Conservation (phyloP, 345 rosid genomes). For the Syzygium jambos region DNA sequence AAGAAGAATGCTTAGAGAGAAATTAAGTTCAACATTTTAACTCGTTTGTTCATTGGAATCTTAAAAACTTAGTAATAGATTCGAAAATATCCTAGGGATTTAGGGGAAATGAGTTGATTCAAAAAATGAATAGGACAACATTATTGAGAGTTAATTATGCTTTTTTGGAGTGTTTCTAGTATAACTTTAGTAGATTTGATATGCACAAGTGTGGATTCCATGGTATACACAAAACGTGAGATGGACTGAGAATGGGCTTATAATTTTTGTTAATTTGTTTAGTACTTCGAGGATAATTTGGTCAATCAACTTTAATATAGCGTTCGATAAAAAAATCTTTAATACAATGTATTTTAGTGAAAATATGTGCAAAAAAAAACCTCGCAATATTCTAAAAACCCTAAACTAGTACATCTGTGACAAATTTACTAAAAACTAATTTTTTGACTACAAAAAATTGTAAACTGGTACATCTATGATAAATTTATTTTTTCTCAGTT, state of each 20-base stretch:
- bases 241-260: neutral
- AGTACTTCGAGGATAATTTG: neutral
- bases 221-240: neutral
- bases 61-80: neutral
- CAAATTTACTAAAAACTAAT: too few species aligned
- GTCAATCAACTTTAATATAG: neutral
- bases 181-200: neutral
- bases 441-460: too few species aligned
- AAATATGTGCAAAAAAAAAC: neutral
- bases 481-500: too few species aligned
- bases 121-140: neutral
- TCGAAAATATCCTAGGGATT: neutral
- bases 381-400: neutral
- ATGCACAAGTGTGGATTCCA: neutral
- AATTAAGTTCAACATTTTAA: too few species aligned
- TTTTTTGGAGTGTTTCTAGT: neutral
- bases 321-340: neutral
- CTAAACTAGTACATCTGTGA: too few species aligned
- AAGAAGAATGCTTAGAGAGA: too few species aligned
- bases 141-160: neutral
- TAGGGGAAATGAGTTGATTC: neutral
- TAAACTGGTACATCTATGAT: too few species aligned
- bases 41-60: neutral
- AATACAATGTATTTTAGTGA: neutral
- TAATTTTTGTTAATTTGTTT: neutral